phyloP scores from a whole-genome alignment of 2,329 filamentous ascomycete species.

The Fusarium denticulatum region DNA sequence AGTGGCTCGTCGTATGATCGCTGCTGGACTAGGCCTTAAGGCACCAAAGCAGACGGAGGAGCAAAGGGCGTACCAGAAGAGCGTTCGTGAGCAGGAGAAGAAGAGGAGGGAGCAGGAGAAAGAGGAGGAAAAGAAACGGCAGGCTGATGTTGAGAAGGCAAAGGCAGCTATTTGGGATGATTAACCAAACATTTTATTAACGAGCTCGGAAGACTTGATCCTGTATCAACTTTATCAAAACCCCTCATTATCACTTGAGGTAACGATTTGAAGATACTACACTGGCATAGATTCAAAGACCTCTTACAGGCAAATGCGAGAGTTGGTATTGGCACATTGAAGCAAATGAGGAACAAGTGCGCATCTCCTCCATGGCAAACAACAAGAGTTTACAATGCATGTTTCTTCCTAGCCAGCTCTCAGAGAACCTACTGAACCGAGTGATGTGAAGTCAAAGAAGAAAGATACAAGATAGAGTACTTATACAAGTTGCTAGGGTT shows the following conservation, averaged over 20 bases:
- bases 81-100: constrained; percentile 84
- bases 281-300: not conserved
- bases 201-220: not conserved
- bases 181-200: constrained; percentile 44
- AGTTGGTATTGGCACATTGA: not conserved
- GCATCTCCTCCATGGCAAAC: not conserved
- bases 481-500: not conserved
- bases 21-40: constrained; percentile 83
- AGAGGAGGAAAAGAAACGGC: constrained; percentile 68
- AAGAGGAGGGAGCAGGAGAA: constrained; percentile 78
- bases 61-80: constrained; percentile 85
- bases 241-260: not conserved
- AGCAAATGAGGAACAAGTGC: no score
- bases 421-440: not conserved
- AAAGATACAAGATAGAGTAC: not conserved
- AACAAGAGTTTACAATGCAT: not conserved
- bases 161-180: constrained; percentile 90
- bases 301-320: not conserved
- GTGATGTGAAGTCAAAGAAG: not conserved
- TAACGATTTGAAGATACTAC: no score
- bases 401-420: not conserved
- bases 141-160: constrained; percentile 76
- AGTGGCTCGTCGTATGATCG: constrained; percentile 89
- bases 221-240: not conserved
- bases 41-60: constrained; percentile 87